Evolutionary conservation across 495 filamentous ascomycete genomes (phyloP), one percentile per base, ranked within the genome.

Genomic region (Filosporella fistucella): DNA sequence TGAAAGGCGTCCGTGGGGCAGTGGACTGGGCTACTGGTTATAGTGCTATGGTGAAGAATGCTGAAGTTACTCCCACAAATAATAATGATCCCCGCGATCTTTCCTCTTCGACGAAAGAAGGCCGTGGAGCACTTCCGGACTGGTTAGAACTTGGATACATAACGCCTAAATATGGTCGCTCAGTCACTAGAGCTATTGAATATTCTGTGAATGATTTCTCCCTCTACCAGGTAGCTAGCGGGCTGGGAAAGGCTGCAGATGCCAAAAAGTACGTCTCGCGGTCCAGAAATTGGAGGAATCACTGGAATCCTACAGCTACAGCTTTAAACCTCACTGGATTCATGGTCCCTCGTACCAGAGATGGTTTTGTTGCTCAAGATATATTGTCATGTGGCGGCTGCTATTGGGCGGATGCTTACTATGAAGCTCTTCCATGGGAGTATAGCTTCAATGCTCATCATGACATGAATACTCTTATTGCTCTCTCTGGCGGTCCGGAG

Each of bases 11-110:
- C 17, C 68, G 76, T 10, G 67, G 62, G 3, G 67, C 61, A n/a
- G 64, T 88, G 8, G 70, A 89, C 57, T 89, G 85, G 84, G 64
- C 70, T n/a, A 81, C 80, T 42, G 84, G 77, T 8, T 88, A 81
- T 52, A 59, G 65, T 24, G 84, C 85, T 23, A 84, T 89, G 78
- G 65, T 81, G n/a, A 80, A 75, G 42, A 73, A 89, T 42, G 85
- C 83, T 17, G 85, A 88, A 63, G 67, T 77, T 0, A 59, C 67
- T 0, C 85, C 85, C 0, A 55, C 65, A 4, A 76, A 76, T 42
- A 84, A 83, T 40, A 62, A 77, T 39, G 83, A 88, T 59, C 57
- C 71, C 0, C 71, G 72, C 64, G 80, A 82, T 6, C 65, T 62
- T 0, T 77, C 82, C 45, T 78, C 75, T 1, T 83, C 77, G 0